A percentile compares a stretch with the other conserved stretches of the same genome.
Conservation (phyloP, 2,329 filamentous ascomycete genomes). For the Neurospora sp. region DNA sequence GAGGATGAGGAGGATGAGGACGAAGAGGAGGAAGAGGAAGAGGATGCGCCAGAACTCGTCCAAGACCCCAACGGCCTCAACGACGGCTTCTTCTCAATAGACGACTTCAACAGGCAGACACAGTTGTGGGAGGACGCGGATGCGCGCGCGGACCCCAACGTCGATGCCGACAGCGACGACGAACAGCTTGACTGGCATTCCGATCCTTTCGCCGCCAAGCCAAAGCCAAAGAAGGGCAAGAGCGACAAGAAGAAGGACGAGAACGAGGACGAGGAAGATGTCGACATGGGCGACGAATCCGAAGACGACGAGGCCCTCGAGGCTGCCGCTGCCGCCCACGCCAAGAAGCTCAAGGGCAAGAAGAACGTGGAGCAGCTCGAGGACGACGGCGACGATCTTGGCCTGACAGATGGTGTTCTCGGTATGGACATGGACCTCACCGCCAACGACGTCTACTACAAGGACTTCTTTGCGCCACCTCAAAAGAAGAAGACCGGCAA, state of each 20-base stretch:
- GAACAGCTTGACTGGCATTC: constrained; percentile 82
- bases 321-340: constrained; percentile 59
- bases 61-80: constrained; percentile 79
- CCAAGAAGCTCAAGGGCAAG: constrained; percentile 58
- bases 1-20: constrained; percentile 28
- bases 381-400: constrained; percentile 51
- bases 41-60: constrained; percentile 45
- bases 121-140: constrained; percentile 86
- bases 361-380: constrained; percentile 64
- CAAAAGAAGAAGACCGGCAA: constrained; percentile 52
- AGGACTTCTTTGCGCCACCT: constrained; percentile 87
- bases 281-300: constrained; percentile 22
- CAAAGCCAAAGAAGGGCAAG: constrained; percentile 17
- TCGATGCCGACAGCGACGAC: constrained; percentile 67
- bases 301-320: constrained; percentile 43
- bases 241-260: constrained; percentile 22
- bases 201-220: constrained; percentile 51
- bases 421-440: constrained; percentile 50
- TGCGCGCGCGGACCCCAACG: constrained; percentile 62
- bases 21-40: constrained; percentile 38
- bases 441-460: constrained; percentile 82
- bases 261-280: constrained; percentile 21
- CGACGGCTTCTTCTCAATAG: constrained; percentile 96
- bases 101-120: constrained; percentile 91
- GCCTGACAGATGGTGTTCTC: constrained; percentile 43